These are phyloP conservation scores for Penicillium sp. DNA, from an alignment of 2,329 filamentous ascomycete genomes.

Conservation along the genomic window DNA sequence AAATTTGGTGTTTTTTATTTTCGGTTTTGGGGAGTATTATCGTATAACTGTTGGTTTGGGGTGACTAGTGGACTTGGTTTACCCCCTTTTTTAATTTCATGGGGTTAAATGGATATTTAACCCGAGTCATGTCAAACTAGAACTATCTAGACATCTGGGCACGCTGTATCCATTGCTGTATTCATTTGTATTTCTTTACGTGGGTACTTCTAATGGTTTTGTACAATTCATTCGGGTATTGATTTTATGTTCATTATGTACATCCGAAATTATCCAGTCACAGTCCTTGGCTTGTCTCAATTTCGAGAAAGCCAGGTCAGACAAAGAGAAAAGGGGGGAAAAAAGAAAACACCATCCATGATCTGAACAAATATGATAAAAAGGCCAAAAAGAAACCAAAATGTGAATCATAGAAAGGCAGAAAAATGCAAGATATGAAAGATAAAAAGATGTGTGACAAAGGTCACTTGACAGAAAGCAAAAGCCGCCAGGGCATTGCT, in stretches of 20 bases:
- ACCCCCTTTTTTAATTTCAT: background rate
- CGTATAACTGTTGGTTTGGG: too few relatives aligned
- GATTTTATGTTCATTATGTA: conserved; percentile 6
- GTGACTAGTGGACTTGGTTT: too few relatives aligned
- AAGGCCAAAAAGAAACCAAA: background rate
- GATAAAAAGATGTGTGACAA: background rate
- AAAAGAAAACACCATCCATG: conserved; percentile 1
- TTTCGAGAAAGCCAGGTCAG: background rate
- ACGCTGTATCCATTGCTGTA: too few relatives aligned
- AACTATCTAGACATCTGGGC: too few relatives aligned
- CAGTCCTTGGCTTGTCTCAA: background rate
- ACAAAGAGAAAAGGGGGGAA: background rate
- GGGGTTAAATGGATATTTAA: background rate
- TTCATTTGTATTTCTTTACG: background rate
- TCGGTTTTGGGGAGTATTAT: too few relatives aligned
- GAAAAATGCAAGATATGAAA: background rate
- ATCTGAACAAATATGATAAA: background rate
- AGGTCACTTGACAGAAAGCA: background rate
- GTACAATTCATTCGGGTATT: conserved; percentile 2
- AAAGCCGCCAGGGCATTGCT: conserved; percentile 7
- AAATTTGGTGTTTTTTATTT: background rate
- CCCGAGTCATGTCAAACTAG: background rate
- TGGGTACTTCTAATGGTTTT: too few relatives aligned
- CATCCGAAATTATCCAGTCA: conserved; percentile 1
- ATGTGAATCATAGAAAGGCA: background rate